Conservation (phyloP, 768 basidiomycete species). For the Lyophyllum atratum region DNA sequence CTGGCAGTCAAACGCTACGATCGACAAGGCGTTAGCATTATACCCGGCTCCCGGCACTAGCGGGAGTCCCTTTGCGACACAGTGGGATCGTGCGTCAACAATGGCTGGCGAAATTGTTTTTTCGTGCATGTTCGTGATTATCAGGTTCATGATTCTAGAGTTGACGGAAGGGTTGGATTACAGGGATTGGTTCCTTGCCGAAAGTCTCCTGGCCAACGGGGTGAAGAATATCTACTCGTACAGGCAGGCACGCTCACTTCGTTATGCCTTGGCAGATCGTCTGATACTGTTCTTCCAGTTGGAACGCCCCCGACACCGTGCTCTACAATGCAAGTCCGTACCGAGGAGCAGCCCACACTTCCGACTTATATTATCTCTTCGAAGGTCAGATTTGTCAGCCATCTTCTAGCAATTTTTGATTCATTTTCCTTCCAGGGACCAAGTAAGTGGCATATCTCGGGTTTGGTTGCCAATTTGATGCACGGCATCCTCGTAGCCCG, state of each 20-base stretch:
- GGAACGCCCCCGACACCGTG: slow-evolving; percentile 45
- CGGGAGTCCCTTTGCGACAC: slow-evolving; percentile 37
- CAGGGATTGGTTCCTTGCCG: slow-evolving; percentile 43
- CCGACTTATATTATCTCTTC: slow-evolving; percentile 45
- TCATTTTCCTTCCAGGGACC: neutral
- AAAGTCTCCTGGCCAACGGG: slow-evolving; percentile 28
- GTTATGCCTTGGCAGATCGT: neutral
- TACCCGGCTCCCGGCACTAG: slow-evolving; percentile 36
- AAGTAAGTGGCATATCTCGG: neutral
- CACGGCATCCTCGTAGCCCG: slow-evolving; percentile 14
- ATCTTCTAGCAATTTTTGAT: neutral
- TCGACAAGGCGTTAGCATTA: slow-evolving; percentile 33
- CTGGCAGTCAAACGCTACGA: slow-evolving; percentile 36
- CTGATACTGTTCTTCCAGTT: slow-evolving; percentile 22
- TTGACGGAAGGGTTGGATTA: neutral
- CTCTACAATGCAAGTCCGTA: slow-evolving; percentile 35
- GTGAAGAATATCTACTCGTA: slow-evolving; percentile 35
- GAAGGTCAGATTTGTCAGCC: slow-evolving; percentile 30
- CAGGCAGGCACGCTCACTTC: slow-evolving; percentile 32
- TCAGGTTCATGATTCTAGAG: neutral
- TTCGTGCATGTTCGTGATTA: slow-evolving; percentile 40
- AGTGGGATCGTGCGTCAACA: slow-evolving; percentile 41
- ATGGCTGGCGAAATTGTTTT: slow-evolving; percentile 45
- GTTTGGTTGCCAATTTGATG: neutral
- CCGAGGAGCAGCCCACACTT: slow-evolving; percentile 43